A percentile compares a stretch with the other conserved stretches of the same genome.
Evolutionary conservation across 106 monocot species (phyloP).

Genomic region (Acanthochlamys bracteata): DNA sequence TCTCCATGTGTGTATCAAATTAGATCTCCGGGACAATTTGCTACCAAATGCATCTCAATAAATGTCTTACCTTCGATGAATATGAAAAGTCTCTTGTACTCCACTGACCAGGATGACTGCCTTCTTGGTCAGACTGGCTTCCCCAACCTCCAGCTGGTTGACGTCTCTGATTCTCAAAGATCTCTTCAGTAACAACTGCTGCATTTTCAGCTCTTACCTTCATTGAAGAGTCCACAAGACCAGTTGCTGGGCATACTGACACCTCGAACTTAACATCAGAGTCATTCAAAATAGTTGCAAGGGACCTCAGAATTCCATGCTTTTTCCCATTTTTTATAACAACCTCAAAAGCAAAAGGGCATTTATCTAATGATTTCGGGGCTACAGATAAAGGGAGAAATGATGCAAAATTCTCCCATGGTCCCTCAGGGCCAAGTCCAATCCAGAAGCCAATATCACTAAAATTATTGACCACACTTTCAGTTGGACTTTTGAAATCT

Average conservation of each 20-base stretch:
- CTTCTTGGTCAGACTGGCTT: constrained; percentile 24
- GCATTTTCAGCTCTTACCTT: constrained; percentile 7
- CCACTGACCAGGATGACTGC: constrained; percentile 45
- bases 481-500: constrained; percentile 23
- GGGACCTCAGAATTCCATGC: constrained; percentile 74
- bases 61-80: constrained; percentile 49
- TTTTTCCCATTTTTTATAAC: constrained; percentile 63
- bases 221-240: constrained; percentile 12
- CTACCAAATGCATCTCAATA: background rate
- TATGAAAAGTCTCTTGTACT: constrained; percentile 68
- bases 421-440: constrained; percentile 64
- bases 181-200: constrained; percentile 40
- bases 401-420: constrained; percentile 77
- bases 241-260: constrained; percentile 42
- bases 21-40: no score
- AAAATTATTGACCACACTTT: constrained; percentile 15
- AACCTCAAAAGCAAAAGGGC: constrained; percentile 75
- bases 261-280: constrained; percentile 74
- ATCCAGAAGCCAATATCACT: constrained; percentile 66
- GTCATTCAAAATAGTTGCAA: constrained; percentile 67
- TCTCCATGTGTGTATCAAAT: no score
- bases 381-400: constrained; percentile 52
- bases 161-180: constrained; percentile 77
- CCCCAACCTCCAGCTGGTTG: constrained; percentile 69
- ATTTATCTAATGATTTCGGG: constrained; percentile 60